Evolutionary conservation across 2,329 filamentous ascomycete genomes (phyloP).

Genomic region (Beauveria varroae): DNA sequence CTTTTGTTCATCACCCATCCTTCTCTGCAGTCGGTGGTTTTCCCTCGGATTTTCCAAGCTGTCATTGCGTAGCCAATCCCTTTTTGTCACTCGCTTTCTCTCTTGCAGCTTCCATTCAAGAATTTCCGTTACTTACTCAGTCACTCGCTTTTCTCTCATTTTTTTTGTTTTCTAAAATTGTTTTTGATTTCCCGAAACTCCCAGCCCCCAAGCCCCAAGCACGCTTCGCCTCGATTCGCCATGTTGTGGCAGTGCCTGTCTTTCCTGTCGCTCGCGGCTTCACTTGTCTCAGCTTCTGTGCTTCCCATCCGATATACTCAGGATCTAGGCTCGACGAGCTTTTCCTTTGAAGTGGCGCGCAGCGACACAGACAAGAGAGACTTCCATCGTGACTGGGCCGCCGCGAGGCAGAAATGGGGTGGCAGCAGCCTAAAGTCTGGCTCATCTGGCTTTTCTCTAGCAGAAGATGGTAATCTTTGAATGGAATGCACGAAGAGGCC

Average conservation of each 20-base stretch:
- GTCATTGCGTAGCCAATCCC: not conserved
- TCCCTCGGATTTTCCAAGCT: too few relatives aligned
- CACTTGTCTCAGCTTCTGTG: slow-evolving; percentile 13
- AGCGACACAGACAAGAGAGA: slow-evolving; percentile 19
- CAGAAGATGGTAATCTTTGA: slow-evolving; percentile 20
- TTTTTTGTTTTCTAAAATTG: not conserved
- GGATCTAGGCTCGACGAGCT: slow-evolving; percentile 9
- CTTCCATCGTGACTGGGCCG: slow-evolving; percentile 27
- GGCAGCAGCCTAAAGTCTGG: slow-evolving; percentile 16
- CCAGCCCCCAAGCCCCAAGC: not conserved
- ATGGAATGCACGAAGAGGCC: not conserved
- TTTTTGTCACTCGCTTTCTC: not conserved
- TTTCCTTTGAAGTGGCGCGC: slow-evolving; percentile 23
- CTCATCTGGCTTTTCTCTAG: slow-evolving; percentile 20
- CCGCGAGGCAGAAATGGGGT: slow-evolving; percentile 29
- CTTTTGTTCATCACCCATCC: not conserved
- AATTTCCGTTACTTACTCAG: not conserved
- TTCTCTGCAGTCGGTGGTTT: not conserved
- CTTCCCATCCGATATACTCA: slow-evolving; percentile 10
- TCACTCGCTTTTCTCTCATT: not conserved
- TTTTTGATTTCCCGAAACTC: not conserved
- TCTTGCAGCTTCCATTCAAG: not conserved
- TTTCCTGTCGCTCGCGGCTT: slow-evolving; percentile 13
- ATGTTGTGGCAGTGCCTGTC: slow-evolving; percentile 5
- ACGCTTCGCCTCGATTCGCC: not conserved